Base-by-base conservation (phyloP, 1,139 yeast genomes). In the Wickerhamomyces sp. region DNA sequence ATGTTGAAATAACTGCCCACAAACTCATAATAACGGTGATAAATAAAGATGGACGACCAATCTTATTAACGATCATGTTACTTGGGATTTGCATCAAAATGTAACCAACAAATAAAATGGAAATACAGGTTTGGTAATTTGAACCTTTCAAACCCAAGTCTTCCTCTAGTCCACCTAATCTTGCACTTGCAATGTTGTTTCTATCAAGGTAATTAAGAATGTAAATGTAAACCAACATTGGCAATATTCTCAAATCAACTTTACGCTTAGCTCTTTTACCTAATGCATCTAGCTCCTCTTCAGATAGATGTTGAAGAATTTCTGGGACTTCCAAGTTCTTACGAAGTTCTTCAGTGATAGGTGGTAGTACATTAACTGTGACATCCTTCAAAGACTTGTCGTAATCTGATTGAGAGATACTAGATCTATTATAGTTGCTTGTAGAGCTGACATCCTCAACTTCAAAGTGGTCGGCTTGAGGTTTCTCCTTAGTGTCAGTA, bases 31-130 rank as follows among this genome's bases (percentile, higher is more conserved):
- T 63, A 9, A 48, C 48, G 0, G 83, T 65, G 41, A 78, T 68
- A 52, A 73, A 77, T n/a, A 43, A 28, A 22, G 68, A 47, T 5
- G 79, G 72, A 10, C 80, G 82, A 22, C 68, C 51, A 7, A 78
- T 67, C 48, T 69, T 70, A 48, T 67, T 64, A 42, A 70, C 51
- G 29, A 68, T 45, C 50, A 68, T 54, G 57, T 77, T 75, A 32
- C 79, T 70, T 7, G 82, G 84, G 42, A 79, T 68, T 58, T 79
- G 81, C 68, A 77, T 70, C 37, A 74, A 59, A 46, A 78, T 75
- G 55, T 79, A 80, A 41, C 83, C 82, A 22, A 78, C 80, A 47
- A 76, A 79, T 37, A 79, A 65, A 41, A 79, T 69, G 19, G 81
- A 70, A 46, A 77, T 70, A 53, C 74, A 66, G 6, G 77, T 74